Evolutionary conservation across 805 yeast genomes (phyloP), one percentile per base, ranked within the genome.

Genomic region (Pichia eremophila): DNA sequence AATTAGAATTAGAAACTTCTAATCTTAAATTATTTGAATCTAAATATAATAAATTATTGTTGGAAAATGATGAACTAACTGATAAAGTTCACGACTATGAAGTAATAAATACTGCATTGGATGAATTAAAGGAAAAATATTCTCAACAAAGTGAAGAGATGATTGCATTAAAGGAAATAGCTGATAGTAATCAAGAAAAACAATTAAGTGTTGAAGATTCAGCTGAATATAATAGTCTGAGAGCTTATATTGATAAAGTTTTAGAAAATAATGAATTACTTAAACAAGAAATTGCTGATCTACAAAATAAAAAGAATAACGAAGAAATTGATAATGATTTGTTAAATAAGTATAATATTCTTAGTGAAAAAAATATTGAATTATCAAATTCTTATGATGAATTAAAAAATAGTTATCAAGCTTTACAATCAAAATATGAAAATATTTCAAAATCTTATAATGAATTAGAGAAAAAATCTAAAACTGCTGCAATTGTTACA

Each of bases 231-330:
- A 43, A 46, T 34, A 52, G 47, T 18, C 36, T 56, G 19, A 53
- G 51, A 27, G 40, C 45, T 2, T 50, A 52, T 39, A 41, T 52
- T 10, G 53, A 54, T 18, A 51, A 48, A 36, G 52, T 54, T 25
- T 28, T 51, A 5, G 51, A 51, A 41, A 53, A 50, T 34, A 48
- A 49, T 19, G 48, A 45, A n/a, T 19, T 39, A 7, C 39, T 51
- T n/a, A 54, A 49, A 31, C 18, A 31, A 18, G 43, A 50, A 27
- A 27, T 43, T 15, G 43, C 41, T 18, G 29, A 17, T 17, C 17
- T 27, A 5, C 17, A 27, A 15, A 25, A 18, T 15, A 8, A 14
- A 25, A 31, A 34, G 8, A 34, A 31, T 15, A 39, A 41, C 11
- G 22, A 5, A 14, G 12, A 22, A 22, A 12, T 11, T 9, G 12